Evolutionary conservation across 306 rosid genomes (phyloP).

Genomic region (Delonix regia): DNA sequence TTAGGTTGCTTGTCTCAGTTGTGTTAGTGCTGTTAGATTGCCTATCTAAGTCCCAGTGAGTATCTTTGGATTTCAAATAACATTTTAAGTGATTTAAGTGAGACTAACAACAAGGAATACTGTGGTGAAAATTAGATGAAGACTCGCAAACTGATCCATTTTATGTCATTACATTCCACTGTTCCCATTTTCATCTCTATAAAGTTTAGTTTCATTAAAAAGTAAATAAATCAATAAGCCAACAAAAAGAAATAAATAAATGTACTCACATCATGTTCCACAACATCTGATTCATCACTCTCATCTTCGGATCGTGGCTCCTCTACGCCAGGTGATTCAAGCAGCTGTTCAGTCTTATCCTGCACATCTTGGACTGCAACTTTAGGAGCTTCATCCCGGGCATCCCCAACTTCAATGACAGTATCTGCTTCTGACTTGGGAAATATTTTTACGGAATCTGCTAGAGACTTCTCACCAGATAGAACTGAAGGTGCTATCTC

Average conservation of each 20-base stretch:
- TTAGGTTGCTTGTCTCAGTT: neutral
- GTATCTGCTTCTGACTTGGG: conserved; percentile 56
- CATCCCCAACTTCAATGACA: conserved; percentile 40
- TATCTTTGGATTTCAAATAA: neutral
- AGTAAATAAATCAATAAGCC: neutral
- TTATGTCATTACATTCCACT: conserved; percentile 19
- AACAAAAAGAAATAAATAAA: conserved; percentile 23
- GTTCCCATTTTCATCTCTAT: neutral
- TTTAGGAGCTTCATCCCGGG: conserved; percentile 45
- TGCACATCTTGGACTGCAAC: conserved; percentile 48
- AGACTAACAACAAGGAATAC: neutral
- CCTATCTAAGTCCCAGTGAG: neutral
- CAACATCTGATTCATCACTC: conserved; percentile 84
- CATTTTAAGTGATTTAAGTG: neutral
- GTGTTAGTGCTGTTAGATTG: neutral
- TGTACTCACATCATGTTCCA: conserved; percentile 90
- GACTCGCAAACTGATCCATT: neutral
- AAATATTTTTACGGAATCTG: conserved; percentile 35
- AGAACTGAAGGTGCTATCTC: conserved; percentile 41
- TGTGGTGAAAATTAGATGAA: neutral
- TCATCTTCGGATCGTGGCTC: conserved; percentile 66
- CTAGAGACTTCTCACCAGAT: conserved; percentile 45
- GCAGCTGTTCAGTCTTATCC: conserved; percentile 49
- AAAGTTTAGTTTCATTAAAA: conserved; percentile 24
- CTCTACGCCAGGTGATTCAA: conserved; percentile 45